Evolutionary conservation across 83 land plant species (phyloP), one percentile per base, ranked within the genome.

Genomic region (Larix sibirica): DNA sequence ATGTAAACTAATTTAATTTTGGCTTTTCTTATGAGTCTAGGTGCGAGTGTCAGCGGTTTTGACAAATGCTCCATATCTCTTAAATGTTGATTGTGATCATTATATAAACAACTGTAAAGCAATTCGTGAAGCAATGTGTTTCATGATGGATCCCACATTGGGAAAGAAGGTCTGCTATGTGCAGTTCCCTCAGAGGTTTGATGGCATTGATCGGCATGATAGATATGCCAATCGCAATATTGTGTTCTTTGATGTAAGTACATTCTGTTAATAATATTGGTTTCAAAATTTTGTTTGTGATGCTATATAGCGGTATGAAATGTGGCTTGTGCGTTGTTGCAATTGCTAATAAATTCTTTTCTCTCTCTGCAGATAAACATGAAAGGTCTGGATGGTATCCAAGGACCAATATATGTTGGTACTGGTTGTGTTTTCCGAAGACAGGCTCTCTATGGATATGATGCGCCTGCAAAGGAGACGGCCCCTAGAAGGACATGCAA

Each of bases 171-270:
- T 92, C 26, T 95, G 95, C 86, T 95, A 95, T 77, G 97, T 95
- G 65, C 97, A 95, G 77, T 95, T 95, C 83, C 97, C 97, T 40
- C 97, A 95, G 85, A 92, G 97, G 77, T 95, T 95, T 79, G 95
- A 95, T 82, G 97, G 97, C 63, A 92, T 95, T 83, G 97, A 95
- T 88, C 81, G 77, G 13, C 90, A 92, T 67, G 97, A 95, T 83
- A 79, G 97, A 84, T 95, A 95, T 86, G 97, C 97, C 71, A 95
- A 95, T 77, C 93, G 93, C 62, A 95, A 95, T 66, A 65, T 86
- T 71, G 97, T 95, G 77, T 95, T 95, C 90, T 95, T 95, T 68
- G 97, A 95, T 87, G 97, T 95, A 85, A 88, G 93, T 81, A 24
- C n/a, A 31, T 12, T 20, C 33, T 60, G 26, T 10, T 64, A 36